Evolutionary conservation across 108 stramenopile genomes (phyloP), one percentile per base, ranked within the genome.

Genomic region (Skeletonema menzelii): DNA sequence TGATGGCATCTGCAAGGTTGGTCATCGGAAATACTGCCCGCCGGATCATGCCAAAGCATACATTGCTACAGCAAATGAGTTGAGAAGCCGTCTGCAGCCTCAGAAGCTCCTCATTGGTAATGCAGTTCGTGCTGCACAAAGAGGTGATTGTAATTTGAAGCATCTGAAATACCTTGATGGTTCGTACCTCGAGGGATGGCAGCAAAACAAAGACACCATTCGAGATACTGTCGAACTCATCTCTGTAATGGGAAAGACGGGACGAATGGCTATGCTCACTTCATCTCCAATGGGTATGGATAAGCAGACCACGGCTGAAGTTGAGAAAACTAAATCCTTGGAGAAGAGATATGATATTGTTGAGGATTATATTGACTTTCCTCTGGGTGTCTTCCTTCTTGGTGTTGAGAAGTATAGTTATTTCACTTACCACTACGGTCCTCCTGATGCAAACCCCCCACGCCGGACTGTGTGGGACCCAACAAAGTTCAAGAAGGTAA

Each of bases 81-180:
- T 80, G 20, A 38, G 79, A 57, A 31, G 40, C 12, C 67, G 79
- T 6, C 37, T 80, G 8, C 79, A 72, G 17, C 65, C 67, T 22
- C 72, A 72, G 0, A 73, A 73, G 42, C 27, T 80, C 19, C 44
- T 80, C 32, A 73, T 80, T 55, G 79, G 79, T 1, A 80, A 80
- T 55, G 72, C 63, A 22, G 46, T 80, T 17, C 62, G 72, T 24
- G 61, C 72, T 14, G 49, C 62, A 24, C 34, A 28, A 46, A 27
- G 49, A 1, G 46, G 37, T 8, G 17, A 35, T 47, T 65, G 73
- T 14, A 66, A 75, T 56, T 47, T 75, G 6, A 53, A 56, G 17
- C 69, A 70, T 59, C 65, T 79, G 4, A 65, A 72, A 63, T 73
- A 80, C 27, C 63, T 80, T 20, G 79, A 80, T 69, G 79, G 79